Base-by-base conservation (phyloP, 1,284 basidiomycete species). In the Pseudozyma hubeiensis region DNA sequence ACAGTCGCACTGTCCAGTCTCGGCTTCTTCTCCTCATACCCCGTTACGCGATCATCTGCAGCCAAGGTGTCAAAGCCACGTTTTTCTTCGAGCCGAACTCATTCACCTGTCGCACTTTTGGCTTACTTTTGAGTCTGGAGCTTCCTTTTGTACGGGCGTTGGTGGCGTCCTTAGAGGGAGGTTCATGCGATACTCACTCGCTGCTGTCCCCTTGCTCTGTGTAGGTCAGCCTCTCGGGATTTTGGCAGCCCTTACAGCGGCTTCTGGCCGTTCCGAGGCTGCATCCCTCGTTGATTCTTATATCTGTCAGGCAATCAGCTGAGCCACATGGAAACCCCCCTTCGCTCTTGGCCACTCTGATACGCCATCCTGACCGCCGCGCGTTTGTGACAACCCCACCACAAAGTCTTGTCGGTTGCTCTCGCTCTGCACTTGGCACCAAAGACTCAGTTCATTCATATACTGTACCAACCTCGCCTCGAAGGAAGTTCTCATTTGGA, bases 181-280 rank as follows among this genome's bases (percentile, higher is more conserved):
- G 19, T 31, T 43, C 50, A 33, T 52, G 50, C 50, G 4, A 29
- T 11, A 3, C 41, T 35, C 43, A 35, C 19, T 8, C 30, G 40
- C 30, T 41, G 29, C 39, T 30, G 31, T 48, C 35, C 8, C 46
- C 46, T 50, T 50, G 49, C 35, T 29, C 49, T 19, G 17, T 40
- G 31, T 50, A 44, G 58, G 50, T 37, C 39, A 53, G 45, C 48
- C 58, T 50, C 58, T 53, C 53, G 31, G 30, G 7, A 35, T 7
- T 24, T 35, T 17, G 5, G 39, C 44, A 17, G 45, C 53, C 49
- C 45, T 64, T 53, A 45, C 49, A 64, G 47, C 24, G 33, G 35
- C 52, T 45, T 49, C 49, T 54, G 54, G 39, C 43, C 37, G 31
- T 16, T 45, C 53, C 39, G 43, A 44, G 43, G 5, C 11, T 13